Conservation (phyloP, 805 yeast species). For the Myxozyma neotropica region DNA sequence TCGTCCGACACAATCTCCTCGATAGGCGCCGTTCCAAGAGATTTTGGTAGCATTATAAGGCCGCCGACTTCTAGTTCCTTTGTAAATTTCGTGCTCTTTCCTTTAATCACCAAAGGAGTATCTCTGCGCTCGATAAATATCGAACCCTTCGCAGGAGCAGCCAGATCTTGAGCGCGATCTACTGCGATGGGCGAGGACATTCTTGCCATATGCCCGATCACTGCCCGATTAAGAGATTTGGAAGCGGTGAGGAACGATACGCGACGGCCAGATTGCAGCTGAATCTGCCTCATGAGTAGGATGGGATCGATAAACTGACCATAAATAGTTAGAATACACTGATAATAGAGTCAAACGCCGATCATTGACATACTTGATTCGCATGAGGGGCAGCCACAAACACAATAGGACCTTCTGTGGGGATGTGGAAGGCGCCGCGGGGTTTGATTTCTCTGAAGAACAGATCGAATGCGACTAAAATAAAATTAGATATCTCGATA, state of each 20-base stretch:
- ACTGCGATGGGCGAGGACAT: conserved; percentile 87
- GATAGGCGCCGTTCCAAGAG: conserved; percentile 75
- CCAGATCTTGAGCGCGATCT: conserved; percentile 85
- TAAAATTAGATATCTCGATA: not conserved
- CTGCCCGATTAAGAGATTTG: conserved; percentile 61
- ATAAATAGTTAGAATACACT: not conserved
- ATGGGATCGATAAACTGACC: conserved; percentile 76
- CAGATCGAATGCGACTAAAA: conserved; percentile 52
- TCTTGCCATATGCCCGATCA: conserved; percentile 76
- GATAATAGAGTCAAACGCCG: not conserved
- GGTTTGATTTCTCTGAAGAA: conserved; percentile 89
- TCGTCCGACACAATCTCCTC: conserved; percentile 70
- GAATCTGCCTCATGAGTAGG: conserved; percentile 78
- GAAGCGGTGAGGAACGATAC: conserved; percentile 86
- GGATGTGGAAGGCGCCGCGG: conserved; percentile 78
- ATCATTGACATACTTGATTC: conserved; percentile 52
- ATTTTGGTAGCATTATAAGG: conserved; percentile 72
- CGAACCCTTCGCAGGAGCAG: conserved; percentile 64
- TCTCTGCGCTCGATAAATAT: conserved; percentile 56
- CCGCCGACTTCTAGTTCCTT: conserved; percentile 65
- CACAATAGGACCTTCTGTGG: conserved; percentile 77
- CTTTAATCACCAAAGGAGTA: conserved; percentile 60
- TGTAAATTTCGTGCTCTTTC: conserved; percentile 69
- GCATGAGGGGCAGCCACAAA: conserved; percentile 98
- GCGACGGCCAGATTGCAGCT: conserved; percentile 63